Base-by-base conservation (phyloP, 257 asterid species). In the Echites panduratus region DNA sequence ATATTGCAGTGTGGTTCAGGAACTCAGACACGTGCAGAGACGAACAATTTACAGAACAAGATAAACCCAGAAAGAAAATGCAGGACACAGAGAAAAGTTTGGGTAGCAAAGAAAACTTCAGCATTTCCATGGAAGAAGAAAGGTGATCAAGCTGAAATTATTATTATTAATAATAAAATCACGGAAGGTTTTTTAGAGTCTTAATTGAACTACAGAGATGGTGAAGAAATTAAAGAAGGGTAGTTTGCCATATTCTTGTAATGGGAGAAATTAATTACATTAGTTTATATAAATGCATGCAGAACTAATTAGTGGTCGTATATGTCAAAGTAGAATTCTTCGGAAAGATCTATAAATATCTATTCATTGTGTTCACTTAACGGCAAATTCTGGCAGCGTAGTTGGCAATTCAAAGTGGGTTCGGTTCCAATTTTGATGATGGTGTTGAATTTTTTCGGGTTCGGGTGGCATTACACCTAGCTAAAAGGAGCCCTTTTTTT, bases 1-100 rank as follows among this genome's bases (percentile, higher is more conserved):
- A 84, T 74, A 91, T 84, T 5, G 84, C 89, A 0, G 96, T 91
- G 79, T 85, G 85, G 76, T 87, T 87, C 0, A 72, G 84, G 76
- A 78, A 84, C 72, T 78, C 17, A 4, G 45, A 68, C 22, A 77
- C 54, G 24, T 47, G 53, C 59, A 70, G 58, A 20, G 69, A 76
- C 5, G 57, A 59, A 54, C 50, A 50, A 43, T 44, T 1, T 44
- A 58, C 19, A 8, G 72, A 41, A 12, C 32, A 67, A 9, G 70
- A 61, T 56, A 35, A 27, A 8, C 56, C 66, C 11, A n/a, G 38
- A 19, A 16, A n/a, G 63, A 77, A 35, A 66, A 66, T 35, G 63
- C 11, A 70, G 78, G 73, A 47, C 11, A 40, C 38, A 6, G 68
- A 57, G 50, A 45, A 68, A 57, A 13, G 27, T 22, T 16, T 70